Base-by-base conservation (phyloP, 768 basidiomycete genomes). In the Agaricus subrufescens region DNA sequence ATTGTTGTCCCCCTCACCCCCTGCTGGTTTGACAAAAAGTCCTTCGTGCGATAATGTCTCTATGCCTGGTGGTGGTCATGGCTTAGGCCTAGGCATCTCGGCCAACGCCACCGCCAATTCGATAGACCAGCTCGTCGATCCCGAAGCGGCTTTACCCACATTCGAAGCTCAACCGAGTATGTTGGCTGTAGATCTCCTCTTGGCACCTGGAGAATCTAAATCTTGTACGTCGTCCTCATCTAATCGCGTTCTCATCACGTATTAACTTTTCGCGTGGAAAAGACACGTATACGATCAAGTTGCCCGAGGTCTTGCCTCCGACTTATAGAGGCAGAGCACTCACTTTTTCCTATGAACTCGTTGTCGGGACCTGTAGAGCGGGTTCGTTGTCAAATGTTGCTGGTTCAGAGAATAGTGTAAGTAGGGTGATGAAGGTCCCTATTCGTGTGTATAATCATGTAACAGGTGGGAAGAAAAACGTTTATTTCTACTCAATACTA, bases 371-470 rank as follows among this genome's bases (percentile, higher is more conserved):
- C 0, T 95, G 89, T 69, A 80, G 91, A 11, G 83, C 87, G 19
- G 19, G 19, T 8, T 59, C 72, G 34, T 60, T 62, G 15, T 43
- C 63, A 8, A 25, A 27, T 3, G 63, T 71, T 56, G 64, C 70
- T 47, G 65, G 67, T 11, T 75, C 73, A 44, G 73, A 69, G 37
- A 80, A 75, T 60, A 83, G 82, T 62, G 75, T 76, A 54, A 89
- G 90, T 69, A 74, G 85, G 34, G 81, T 94, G 2, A 91, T 96
- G 87, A 90, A 89, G 50, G 88, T 98, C 1, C 96, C 96, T 0
- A 87, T 99, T 45, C 75, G 94, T 25, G 77, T 98, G 4, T 98
- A 97, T 71, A 94, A 92, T 56, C 77, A 94, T 60, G 90, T 97
- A 56, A 74, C 82, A 46, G 83, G 94, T 94, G 61, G 49, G 85